These are phyloP conservation scores for Botrytis galanthina DNA, from an alignment of 2,329 filamentous ascomycete species.

Conservation along the genomic window DNA sequence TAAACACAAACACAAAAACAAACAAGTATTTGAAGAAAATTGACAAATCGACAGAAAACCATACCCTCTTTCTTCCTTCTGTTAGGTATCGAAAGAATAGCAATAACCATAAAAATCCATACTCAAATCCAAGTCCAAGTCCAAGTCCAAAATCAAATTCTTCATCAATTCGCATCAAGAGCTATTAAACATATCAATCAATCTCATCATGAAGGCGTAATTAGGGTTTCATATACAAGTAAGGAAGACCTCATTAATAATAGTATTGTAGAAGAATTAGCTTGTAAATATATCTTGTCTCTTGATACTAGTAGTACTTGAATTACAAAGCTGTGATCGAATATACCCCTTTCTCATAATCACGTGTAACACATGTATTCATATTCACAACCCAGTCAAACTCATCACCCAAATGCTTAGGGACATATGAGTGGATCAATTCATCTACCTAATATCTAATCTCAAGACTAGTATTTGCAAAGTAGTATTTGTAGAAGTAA, in stretches of 20 bases:
- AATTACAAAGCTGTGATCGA: neutral
- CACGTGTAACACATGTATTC: neutral
- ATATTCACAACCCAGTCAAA: neutral
- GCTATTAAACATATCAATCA: neutral
- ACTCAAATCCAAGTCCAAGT: too few species aligned
- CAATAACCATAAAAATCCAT: too few species aligned
- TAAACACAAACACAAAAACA: too few species aligned
- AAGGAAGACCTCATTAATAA: neutral
- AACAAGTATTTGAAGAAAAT: too few species aligned
- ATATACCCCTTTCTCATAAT: neutral
- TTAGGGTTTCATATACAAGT: neutral
- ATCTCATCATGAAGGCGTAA: neutral
- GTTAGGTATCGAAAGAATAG: too few species aligned
- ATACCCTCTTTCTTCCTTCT: too few species aligned
- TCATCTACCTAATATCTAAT: slow-evolving; percentile 17
- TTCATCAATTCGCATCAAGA: neutral
- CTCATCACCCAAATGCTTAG: neutral
- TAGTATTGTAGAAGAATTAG: neutral
- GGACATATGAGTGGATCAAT: neutral
- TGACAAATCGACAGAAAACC: too few species aligned
- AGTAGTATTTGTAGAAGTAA: slow-evolving; percentile 1
- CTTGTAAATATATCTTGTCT: neutral
- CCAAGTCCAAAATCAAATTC: neutral
- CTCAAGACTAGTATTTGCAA: slow-evolving; percentile 1
- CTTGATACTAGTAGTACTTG: neutral